These are phyloP conservation scores for Neonectria magnoliae DNA, from an alignment of 2,329 filamentous ascomycete genomes.

Conservation along the genomic window DNA sequence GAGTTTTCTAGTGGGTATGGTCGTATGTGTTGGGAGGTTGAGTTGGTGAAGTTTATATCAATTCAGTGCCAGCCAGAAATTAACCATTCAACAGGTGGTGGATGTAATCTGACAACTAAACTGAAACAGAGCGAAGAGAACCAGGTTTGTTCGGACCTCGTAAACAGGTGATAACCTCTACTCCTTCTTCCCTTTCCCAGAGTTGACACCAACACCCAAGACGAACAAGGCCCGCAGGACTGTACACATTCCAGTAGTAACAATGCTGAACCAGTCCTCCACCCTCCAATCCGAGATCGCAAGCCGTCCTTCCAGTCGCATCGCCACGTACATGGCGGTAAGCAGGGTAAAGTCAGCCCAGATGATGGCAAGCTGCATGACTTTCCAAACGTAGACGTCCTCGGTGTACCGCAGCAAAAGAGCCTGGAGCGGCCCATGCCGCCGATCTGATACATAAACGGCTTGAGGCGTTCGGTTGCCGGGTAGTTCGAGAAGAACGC, in stretches of 20 bases:
- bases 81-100: no score
- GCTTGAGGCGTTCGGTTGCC: slow-evolving; percentile 23
- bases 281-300: slow-evolving; percentile 23
- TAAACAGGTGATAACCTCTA: neutral
- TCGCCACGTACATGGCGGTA: slow-evolving; percentile 25
- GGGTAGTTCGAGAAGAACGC: slow-evolving; percentile 24
- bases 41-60: neutral
- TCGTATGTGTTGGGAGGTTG: neutral
- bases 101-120: no score
- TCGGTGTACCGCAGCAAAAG: slow-evolving; percentile 33
- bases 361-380: slow-evolving; percentile 29
- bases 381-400: slow-evolving; percentile 37
- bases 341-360: slow-evolving; percentile 38
- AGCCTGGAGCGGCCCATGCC: slow-evolving; percentile 31
- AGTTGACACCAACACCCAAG: slow-evolving; percentile 28
- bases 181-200: slow-evolving; percentile 17
- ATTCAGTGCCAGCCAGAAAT: no score
- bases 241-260: slow-evolving; percentile 20
- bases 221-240: slow-evolving; percentile 31
- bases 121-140: no score
- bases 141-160: no score
- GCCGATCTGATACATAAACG: slow-evolving; percentile 39
- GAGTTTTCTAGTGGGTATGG: slow-evolving; percentile 4
- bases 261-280: slow-evolving; percentile 30
- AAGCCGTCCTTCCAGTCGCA: slow-evolving; percentile 24